These are phyloP conservation scores for Cystobasidium pallidum DNA, from an alignment of 1,284 basidiomycete genomes.

Conservation along the genomic window DNA sequence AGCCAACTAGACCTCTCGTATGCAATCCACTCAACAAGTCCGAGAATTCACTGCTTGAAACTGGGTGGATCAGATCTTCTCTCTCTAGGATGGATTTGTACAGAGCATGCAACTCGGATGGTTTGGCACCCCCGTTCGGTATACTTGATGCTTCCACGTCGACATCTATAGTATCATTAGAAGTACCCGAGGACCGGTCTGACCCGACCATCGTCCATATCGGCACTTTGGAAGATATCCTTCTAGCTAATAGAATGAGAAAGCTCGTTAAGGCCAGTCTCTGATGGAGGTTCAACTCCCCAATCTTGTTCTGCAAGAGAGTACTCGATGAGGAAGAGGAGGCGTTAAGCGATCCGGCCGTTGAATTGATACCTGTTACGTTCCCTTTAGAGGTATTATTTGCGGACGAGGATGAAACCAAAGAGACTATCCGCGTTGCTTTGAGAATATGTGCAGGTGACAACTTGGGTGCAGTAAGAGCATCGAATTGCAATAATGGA, in stretches of 20 bases:
- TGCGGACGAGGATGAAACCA: conserved; percentile 20
- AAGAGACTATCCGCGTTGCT: conserved; percentile 36
- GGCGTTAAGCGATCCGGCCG: conserved; percentile 13
- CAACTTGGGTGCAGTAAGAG: conserved; percentile 28
- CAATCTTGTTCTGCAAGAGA: conserved; percentile 33
- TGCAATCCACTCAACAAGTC: conserved; percentile 35
- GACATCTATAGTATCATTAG: neutral
- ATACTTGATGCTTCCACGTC: conserved; percentile 24
- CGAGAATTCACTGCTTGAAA: conserved; percentile 33
- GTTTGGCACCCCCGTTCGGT: conserved; percentile 24
- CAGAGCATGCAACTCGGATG: conserved; percentile 23
- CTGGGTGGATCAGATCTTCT: conserved; percentile 41
- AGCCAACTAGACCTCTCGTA: conserved; percentile 35
- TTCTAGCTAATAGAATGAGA: conserved; percentile 26
- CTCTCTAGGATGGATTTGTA: conserved; percentile 31
- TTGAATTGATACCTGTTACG: conserved; percentile 8
- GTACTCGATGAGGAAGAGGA: conserved; percentile 3
- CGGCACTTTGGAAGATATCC: conserved; percentile 14
- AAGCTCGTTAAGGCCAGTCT: conserved; percentile 38
- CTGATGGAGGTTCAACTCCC: conserved; percentile 34
- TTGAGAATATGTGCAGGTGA: conserved; percentile 39
- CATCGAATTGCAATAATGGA: conserved; percentile 22
- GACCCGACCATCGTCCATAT: conserved; percentile 6
- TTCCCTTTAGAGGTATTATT: neutral
- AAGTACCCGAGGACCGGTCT: neutral